Evolutionary conservation across 2,329 filamentous ascomycete genomes (phyloP).

Genomic region (Colletotrichum zoysiae): DNA sequence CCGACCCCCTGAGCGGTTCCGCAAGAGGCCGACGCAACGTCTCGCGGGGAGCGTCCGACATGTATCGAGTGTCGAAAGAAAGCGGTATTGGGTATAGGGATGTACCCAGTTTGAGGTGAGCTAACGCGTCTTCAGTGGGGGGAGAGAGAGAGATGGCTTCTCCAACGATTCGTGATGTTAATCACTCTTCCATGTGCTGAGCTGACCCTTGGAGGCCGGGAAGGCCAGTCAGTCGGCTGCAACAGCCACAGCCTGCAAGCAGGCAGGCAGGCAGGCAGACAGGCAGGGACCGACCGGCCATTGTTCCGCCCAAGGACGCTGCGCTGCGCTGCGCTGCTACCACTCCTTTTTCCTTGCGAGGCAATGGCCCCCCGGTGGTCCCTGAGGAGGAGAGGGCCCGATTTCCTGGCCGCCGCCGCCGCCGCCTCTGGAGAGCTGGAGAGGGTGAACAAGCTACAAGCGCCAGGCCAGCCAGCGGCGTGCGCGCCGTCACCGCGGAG

Average conservation of each 20-base stretch:
- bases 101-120: conserved; percentile 30
- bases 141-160: conserved; percentile 17
- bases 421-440: not conserved
- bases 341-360: not conserved
- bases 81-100: conserved; percentile 35
- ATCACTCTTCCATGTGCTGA: conserved; percentile 30
- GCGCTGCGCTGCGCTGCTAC: not conserved
- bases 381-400: conserved; percentile 20
- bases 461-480: conserved; percentile 9
- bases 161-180: conserved; percentile 32
- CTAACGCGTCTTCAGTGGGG: conserved; percentile 8
- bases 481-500: conserved; percentile 11
- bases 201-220: conserved; percentile 22
- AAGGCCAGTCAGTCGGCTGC: conserved; percentile 27
- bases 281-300: too few relatives aligned
- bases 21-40: conserved; percentile 1
- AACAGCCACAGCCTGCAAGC: conserved; percentile 1
- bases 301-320: conserved; percentile 4
- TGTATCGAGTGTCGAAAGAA: conserved; percentile 20
- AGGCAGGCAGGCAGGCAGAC: conserved; percentile 9
- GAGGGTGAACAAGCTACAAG: not conserved
- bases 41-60: conserved; percentile 27
- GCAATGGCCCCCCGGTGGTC: conserved; percentile 8
- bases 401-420: conserved; percentile 11
- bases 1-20: conserved; percentile 7